A percentile compares a stretch with the other conserved stretches of the same genome.
phyloP scores from a whole-genome alignment of 2,329 filamentous ascomycete genomes.

The Myrmaecium sp. region DNA sequence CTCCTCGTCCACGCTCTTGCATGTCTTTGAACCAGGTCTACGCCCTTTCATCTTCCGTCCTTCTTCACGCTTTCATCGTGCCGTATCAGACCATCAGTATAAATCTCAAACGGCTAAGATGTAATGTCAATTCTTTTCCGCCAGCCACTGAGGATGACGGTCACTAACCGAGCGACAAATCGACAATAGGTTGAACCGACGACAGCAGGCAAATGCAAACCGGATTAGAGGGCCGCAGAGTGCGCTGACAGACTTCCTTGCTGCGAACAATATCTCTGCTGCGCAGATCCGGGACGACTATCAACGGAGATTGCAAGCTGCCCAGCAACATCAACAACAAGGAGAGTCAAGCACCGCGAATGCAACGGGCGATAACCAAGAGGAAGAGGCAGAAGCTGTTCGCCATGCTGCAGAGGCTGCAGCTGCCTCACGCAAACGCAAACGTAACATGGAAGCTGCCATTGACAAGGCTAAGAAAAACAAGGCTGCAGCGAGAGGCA shows the following conservation, averaged over 20 bases:
- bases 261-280: conserved; percentile 57
- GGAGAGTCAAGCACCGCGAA: conserved; percentile 19
- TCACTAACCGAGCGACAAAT: too few species aligned
- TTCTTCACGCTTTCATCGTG: too few species aligned
- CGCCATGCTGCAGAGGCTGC: conserved; percentile 17
- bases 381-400: conserved; percentile 16
- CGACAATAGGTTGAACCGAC: background rate
- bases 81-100: too few species aligned
- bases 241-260: conserved; percentile 51
- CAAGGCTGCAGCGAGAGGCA: conserved; percentile 35
- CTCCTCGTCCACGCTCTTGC: too few species aligned
- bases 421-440: conserved; percentile 34
- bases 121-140: too few species aligned
- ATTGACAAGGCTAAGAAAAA: conserved; percentile 24
- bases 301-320: conserved; percentile 33
- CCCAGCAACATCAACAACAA: conserved; percentile 21
- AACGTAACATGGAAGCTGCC: conserved; percentile 36
- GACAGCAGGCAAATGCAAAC: background rate
- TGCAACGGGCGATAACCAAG: conserved; percentile 15
- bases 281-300: conserved; percentile 44
- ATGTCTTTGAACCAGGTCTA: too few species aligned
- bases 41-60: too few species aligned
- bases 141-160: too few species aligned
- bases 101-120: too few species aligned
- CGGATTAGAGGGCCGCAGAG: conserved; percentile 29